Evolutionary conservation across 2,329 filamentous ascomycete genomes (phyloP), one percentile per base, ranked within the genome.

Genomic region (Paecilomyces niveus): DNA sequence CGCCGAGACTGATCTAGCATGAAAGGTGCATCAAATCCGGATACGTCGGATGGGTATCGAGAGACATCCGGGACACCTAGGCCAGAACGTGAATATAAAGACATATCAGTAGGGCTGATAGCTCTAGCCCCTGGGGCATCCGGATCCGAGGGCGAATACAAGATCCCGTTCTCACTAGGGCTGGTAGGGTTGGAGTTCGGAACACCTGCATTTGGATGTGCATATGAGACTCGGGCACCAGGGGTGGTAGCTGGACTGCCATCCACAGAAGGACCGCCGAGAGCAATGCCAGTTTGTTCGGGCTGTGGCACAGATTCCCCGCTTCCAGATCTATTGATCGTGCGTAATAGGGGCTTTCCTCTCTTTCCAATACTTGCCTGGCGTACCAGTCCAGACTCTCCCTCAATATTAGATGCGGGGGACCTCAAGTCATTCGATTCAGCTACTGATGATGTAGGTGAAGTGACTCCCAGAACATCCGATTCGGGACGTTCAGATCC

Each of bases 401-500:
- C 63, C 31, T 65, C 62, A 22, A 15, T n/a, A 26, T 57, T 55
- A 18, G 65, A 64, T 29, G 51, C 50, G 26, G 52, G 54, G 53
- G 54, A 58, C 58, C 15, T 45, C 39, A 45, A n/a, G 8, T 45
- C 39, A 39, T n/a, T 13, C 26, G 60, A 63, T 29, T 65, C 63
- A 13, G 61, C 18, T 45, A 54, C 35, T 61, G 55, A 7, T 56
- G 54, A 53, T 61, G 32, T n/a, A 61, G 60, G 24, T 67, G 54
- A 45, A 45, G 39, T 45, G 3, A 45, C 6, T 18, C 66, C 71
- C 24, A 79, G 79, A 11, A 75, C 75, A n/a, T 81, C 80, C 58
- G 67, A 81, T 74, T 65, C 77, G 65, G 56, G 80, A 72, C 69
- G 70, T 3, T 70, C 74, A 32, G 79, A 82, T 3, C 79, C 83